Evolutionary conservation across 768 basidiomycete species (phyloP).

Genomic region (Rhizopogon roseolus): DNA sequence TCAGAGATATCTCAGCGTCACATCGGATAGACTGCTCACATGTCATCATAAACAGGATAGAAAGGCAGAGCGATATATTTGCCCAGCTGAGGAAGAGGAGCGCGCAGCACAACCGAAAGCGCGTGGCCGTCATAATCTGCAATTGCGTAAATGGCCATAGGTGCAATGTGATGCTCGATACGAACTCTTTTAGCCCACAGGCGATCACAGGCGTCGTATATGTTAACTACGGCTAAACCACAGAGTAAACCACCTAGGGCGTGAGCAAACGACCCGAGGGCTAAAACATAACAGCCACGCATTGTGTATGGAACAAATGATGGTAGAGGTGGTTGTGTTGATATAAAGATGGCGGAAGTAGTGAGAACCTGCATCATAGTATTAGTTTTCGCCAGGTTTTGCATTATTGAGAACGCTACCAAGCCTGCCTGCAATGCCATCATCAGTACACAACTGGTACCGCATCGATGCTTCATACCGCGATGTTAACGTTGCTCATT

Average conservation of each 20-base stretch:
- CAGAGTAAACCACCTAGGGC: background rate
- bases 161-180: background rate
- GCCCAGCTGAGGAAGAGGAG: background rate
- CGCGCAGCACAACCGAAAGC: background rate
- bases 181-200: background rate
- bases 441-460: background rate
- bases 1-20: background rate
- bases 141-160: background rate
- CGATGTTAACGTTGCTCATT: background rate
- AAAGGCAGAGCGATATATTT: background rate
- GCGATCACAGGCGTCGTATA: background rate
- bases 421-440: background rate
- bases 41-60: background rate
- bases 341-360: background rate
- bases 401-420: background rate
- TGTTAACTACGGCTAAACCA: background rate
- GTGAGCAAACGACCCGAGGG: conserved; percentile 1
- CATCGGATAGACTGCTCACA: background rate
- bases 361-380: background rate
- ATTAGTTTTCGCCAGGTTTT: background rate
- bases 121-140: background rate
- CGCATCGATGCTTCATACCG: background rate
- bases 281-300: background rate
- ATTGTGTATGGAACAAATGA: background rate
- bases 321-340: background rate